A percentile compares a stretch with the other conserved stretches of the same genome.
phyloP scores from a whole-genome alignment of 139 green algal genomes.

The Eudorina sp. region DNA sequence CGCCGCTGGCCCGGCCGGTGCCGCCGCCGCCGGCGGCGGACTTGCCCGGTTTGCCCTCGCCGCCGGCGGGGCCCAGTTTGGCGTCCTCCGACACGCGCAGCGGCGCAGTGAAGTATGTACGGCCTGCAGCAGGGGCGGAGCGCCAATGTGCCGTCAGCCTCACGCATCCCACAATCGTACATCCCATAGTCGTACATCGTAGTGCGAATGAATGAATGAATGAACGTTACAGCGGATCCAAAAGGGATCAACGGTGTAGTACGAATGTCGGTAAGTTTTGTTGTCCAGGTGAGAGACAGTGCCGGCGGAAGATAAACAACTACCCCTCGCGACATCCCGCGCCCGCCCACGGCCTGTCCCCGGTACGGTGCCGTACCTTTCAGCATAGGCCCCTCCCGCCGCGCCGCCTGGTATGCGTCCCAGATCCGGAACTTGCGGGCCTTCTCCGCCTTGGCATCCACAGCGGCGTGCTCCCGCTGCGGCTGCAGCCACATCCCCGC shows the following conservation, averaged over 20 bases:
- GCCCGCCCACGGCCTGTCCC: not conserved
- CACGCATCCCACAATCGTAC: no score
- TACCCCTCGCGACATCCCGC: no score
- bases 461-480: conserved; percentile 10
- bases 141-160: no score
- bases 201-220: no score
- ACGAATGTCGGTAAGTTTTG: no score
- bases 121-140: no score
- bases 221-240: no score
- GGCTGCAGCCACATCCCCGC: conserved; percentile 30
- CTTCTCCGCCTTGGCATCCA: conserved; percentile 18
- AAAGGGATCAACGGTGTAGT: no score
- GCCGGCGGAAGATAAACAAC: no score
- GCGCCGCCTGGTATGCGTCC: not conserved
- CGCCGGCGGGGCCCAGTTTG: not conserved
- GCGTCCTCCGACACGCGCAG: conserved; percentile 11
- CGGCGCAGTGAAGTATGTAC: conserved; percentile 15
- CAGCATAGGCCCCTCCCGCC: conserved; percentile 5
- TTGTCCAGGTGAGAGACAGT: no score
- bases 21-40: not conserved
- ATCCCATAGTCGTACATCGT: no score
- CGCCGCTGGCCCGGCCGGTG: not conserved
- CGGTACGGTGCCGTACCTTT: not conserved
- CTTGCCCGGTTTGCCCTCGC: not conserved
- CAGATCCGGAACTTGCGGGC: conserved; percentile 8